These are phyloP conservation scores for Gloeopeniophorella convolvens DNA, from an alignment of 768 basidiomycete genomes.

Conservation along the genomic window DNA sequence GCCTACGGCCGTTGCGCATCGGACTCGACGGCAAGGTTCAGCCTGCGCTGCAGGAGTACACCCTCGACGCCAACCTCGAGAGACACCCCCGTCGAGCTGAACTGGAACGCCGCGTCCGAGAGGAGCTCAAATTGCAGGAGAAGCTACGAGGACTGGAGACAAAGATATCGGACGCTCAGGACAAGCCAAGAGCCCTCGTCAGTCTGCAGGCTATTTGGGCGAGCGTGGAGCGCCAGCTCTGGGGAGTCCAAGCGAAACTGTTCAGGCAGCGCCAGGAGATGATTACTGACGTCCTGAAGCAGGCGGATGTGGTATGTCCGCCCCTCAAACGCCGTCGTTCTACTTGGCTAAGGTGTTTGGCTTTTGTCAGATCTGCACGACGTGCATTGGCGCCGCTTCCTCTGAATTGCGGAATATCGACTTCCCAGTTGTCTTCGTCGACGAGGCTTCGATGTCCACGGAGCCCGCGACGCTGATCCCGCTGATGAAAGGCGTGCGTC, in stretches of 20 bases:
- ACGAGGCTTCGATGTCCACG: constrained; percentile 95
- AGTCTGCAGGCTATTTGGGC: constrained; percentile 27
- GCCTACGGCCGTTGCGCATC: constrained; percentile 70
- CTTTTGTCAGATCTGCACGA: constrained; percentile 68
- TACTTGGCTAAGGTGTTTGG: constrained; percentile 5
- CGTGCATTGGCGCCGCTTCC: constrained; percentile 75
- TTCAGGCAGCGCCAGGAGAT: constrained; percentile 57
- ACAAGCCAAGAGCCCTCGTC: constrained; percentile 23
- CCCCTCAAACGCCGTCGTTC: background rate
- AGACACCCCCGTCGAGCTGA: constrained; percentile 48
- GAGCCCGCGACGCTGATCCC: constrained; percentile 90
- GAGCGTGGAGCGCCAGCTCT: constrained; percentile 27
- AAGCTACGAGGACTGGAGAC: constrained; percentile 20
- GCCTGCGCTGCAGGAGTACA: constrained; percentile 46
- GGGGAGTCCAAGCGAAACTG: constrained; percentile 35
- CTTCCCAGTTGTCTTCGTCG: constrained; percentile 89
- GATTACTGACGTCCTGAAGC: constrained; percentile 52
- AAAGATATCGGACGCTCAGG: background rate
- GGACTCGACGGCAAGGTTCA: constrained; percentile 59
- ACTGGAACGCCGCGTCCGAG: constrained; percentile 36
- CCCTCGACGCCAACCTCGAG: constrained; percentile 58
- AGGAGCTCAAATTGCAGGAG: constrained; percentile 30
- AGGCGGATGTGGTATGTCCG: constrained; percentile 67
- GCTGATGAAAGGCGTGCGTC: constrained; percentile 86
- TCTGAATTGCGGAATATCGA: constrained; percentile 62